These are phyloP conservation scores for Elasticomyces elasticus DNA, from an alignment of 495 filamentous ascomycete genomes.

Conservation along the genomic window DNA sequence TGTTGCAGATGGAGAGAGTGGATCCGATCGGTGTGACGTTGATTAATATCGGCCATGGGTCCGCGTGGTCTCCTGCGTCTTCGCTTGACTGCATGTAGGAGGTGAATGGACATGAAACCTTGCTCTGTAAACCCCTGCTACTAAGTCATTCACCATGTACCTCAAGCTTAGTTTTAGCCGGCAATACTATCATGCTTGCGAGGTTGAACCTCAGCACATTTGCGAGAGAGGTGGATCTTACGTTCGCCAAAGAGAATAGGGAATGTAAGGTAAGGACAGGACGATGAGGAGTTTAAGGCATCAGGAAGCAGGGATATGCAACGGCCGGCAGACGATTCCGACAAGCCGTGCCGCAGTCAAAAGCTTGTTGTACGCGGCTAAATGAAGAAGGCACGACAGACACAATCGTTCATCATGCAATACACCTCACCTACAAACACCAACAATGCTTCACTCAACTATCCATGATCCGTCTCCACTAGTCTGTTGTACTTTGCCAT, in stretches of 20 bases:
- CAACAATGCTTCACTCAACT: too few species aligned
- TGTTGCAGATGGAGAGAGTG: not conserved
- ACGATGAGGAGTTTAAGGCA: too few species aligned
- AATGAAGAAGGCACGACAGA: not conserved
- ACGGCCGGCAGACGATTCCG: not conserved
- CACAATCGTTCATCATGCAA: not conserved
- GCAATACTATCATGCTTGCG: too few species aligned
- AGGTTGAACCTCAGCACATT: not conserved
- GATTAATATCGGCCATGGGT: not conserved
- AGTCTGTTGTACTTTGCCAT: too few species aligned
- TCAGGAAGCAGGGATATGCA: not conserved
- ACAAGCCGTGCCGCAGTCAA: not conserved
- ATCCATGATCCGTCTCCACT: too few species aligned
- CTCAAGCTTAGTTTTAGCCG: too few species aligned
- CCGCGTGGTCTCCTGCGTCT: not conserved
- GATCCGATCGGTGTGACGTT: not conserved
- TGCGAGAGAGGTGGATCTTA: too few species aligned
- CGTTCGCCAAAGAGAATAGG: too few species aligned
- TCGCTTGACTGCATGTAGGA: not conserved
- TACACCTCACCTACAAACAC: not conserved
- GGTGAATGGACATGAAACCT: not conserved
- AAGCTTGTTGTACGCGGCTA: not conserved
- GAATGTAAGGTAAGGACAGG: too few species aligned
- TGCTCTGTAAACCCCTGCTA: too few species aligned
- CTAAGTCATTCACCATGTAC: too few species aligned